Percentiles rank a stretch among this genome's conserved stretches.
These are phyloP conservation scores for Solanum lycopersicoides DNA, from an alignment of 257 asterid species.

Conservation along the genomic window DNA sequence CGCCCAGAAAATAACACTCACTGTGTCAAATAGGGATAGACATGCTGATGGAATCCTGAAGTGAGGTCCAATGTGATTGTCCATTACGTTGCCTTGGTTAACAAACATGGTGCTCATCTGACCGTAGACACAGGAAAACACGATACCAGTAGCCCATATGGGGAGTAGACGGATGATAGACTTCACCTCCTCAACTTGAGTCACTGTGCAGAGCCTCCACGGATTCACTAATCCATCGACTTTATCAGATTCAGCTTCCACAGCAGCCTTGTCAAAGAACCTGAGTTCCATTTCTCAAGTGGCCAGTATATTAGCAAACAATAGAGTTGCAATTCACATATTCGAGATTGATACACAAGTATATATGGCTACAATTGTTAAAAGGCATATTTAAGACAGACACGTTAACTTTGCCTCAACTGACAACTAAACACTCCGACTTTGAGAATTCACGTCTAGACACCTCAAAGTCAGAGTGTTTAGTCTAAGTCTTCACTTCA, in stretches of 20 bases:
- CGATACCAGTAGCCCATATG: constrained; percentile 72
- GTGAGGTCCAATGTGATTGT: constrained; percentile 54
- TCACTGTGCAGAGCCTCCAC: constrained; percentile 73
- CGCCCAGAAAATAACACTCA: constrained; percentile 75
- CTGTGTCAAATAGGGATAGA: constrained; percentile 58
- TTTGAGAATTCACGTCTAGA: neutral
- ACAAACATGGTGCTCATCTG: constrained; percentile 94
- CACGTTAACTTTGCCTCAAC: neutral
- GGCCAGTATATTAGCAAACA: neutral
- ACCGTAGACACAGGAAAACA: constrained; percentile 61
- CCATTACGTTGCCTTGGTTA: constrained; percentile 70
- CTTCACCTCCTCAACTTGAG: constrained; percentile 87
- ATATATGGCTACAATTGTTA: neutral
- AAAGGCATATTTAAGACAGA: neutral
- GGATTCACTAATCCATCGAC: constrained; percentile 17
- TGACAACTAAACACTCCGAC: neutral
- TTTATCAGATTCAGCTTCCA: constrained; percentile 29
- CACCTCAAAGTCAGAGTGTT: neutral
- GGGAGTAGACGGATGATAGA: constrained; percentile 60
- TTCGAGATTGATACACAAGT: neutral
- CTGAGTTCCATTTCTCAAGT: constrained; percentile 13
- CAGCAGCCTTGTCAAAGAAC: constrained; percentile 85
- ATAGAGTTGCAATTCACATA: neutral
- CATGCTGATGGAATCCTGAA: constrained; percentile 86
- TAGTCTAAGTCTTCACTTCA: neutral